These are phyloP conservation scores for Neurospora sp. DNA, from an alignment of 2,329 filamentous ascomycete genomes.

Conservation along the genomic window DNA sequence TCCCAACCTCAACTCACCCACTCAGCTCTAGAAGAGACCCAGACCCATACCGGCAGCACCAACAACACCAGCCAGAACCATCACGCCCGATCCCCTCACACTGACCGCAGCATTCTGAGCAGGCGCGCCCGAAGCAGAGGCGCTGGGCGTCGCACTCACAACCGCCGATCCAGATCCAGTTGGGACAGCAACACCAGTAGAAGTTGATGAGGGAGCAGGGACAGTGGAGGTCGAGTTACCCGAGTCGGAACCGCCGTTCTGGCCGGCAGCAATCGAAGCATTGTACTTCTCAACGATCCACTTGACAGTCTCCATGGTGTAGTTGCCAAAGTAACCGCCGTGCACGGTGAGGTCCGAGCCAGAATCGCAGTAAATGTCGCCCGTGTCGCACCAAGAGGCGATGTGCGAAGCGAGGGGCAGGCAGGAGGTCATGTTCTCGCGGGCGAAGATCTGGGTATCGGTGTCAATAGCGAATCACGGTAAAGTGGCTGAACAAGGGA, in stretches of 20 bases:
- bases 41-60: background rate
- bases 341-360: conserved; percentile 14
- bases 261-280: background rate
- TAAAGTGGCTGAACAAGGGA: background rate
- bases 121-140: background rate
- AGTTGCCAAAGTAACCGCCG: conserved; percentile 18
- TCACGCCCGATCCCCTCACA: background rate
- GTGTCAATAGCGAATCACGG: background rate
- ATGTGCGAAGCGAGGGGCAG: conserved; percentile 14
- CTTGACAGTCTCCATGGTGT: conserved; percentile 14
- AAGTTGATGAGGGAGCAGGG: background rate
- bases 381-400: conserved; percentile 18
- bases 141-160: background rate
- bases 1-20: background rate
- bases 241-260: background rate
- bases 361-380: conserved; percentile 20
- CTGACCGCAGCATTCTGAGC: background rate
- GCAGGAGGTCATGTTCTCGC: conserved; percentile 13
- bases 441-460: conserved; percentile 16
- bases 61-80: background rate
- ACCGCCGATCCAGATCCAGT: background rate
- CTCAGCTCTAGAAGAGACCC: background rate
- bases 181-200: background rate
- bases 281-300: conserved; percentile 16
- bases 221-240: background rate